These are phyloP conservation scores for Lavandula angustifolia DNA, from an alignment of 257 asterid species.

Conservation along the genomic window DNA sequence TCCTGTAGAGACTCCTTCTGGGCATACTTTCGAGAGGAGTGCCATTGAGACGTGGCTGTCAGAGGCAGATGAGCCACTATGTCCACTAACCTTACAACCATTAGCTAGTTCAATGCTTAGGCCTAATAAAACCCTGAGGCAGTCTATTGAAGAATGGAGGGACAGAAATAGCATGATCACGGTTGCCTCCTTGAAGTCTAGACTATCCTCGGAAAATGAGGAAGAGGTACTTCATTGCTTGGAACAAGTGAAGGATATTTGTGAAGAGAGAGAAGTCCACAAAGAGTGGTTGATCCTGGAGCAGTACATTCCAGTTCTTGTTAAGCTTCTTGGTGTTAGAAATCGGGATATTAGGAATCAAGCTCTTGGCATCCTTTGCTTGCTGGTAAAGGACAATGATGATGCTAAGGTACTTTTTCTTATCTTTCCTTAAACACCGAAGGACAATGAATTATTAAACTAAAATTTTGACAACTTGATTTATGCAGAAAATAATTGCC, in stretches of 20 bases:
- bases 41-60: constrained; percentile 65
- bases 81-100: constrained; percentile 53
- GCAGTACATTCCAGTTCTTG: constrained; percentile 52
- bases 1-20: constrained; percentile 68
- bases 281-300: constrained; percentile 70
- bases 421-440: background rate
- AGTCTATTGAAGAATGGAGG: constrained; percentile 72
- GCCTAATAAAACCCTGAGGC: constrained; percentile 68
- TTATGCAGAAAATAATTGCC: constrained; percentile 54
- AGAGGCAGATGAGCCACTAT: constrained; percentile 37
- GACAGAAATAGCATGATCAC: constrained; percentile 66
- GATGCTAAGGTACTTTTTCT: constrained; percentile 53
- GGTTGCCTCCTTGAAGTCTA: constrained; percentile 49
- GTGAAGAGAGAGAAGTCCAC: constrained; percentile 58
- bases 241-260: constrained; percentile 49
- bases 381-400: constrained; percentile 58
- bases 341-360: constrained; percentile 53
- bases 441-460: background rate
- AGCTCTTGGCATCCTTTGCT: constrained; percentile 51
- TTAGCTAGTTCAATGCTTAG: constrained; percentile 53
- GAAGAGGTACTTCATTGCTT: constrained; percentile 50
- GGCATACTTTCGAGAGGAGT: constrained; percentile 62
- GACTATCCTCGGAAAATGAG: constrained; percentile 38
- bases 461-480: constrained; percentile 12
- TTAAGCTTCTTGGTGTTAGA: constrained; percentile 45